These are phyloP conservation scores for Sporopachydermia cereana DNA, from an alignment of 1,139 yeast species.

Conservation along the genomic window DNA sequence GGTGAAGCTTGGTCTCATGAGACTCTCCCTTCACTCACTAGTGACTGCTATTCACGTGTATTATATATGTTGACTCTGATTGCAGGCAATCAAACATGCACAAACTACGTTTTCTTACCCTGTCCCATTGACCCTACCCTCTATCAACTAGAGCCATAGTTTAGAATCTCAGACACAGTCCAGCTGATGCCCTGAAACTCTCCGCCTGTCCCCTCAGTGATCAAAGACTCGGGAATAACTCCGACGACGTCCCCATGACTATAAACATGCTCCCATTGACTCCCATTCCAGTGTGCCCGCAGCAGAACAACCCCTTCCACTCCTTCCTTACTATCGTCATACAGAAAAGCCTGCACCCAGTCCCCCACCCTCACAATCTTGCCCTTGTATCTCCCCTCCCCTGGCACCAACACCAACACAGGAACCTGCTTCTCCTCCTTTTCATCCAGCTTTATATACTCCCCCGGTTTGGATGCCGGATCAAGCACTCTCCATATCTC, in stretches of 20 bases:
- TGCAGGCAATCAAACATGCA: too few relatives aligned
- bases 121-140: too few relatives aligned
- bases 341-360: constrained; percentile 16
- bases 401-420: constrained; percentile 12
- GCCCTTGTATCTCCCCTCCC: constrained; percentile 12
- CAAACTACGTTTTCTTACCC: too few relatives aligned
- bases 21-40: too few relatives aligned
- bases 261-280: constrained; percentile 9
- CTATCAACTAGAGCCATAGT: too few relatives aligned
- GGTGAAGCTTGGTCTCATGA: too few relatives aligned
- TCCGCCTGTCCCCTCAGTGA: background rate
- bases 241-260: constrained; percentile 10
- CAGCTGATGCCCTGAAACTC: constrained; percentile 5
- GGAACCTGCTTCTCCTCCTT: background rate
- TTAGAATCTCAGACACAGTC: constrained; percentile 4
- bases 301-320: constrained; percentile 10
- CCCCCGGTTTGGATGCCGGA: constrained; percentile 27
- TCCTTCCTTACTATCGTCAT: constrained; percentile 8
- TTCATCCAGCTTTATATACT: constrained; percentile 18
- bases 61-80: too few relatives aligned
- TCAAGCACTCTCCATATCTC: constrained; percentile 50
- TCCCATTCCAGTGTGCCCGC: constrained; percentile 9
- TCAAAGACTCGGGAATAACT: constrained; percentile 9
- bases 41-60: too few relatives aligned
- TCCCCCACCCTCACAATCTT: constrained; percentile 15